Conservation (phyloP, 495 filamentous ascomycete genomes). For the Penicillium odoratum region DNA sequence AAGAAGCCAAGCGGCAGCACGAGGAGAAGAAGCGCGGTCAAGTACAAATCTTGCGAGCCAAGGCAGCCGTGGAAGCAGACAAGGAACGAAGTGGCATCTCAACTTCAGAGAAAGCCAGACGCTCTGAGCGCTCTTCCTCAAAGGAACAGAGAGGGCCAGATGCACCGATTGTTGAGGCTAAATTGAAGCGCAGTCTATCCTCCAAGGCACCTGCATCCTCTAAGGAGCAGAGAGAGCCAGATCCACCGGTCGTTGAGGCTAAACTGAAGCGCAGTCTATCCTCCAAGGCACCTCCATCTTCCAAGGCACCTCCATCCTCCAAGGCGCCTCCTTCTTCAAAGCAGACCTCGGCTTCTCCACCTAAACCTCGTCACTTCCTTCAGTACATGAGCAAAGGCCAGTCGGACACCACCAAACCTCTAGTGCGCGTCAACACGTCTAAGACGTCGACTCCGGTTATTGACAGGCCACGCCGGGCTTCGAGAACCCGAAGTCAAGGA, state of each 20-base stretch:
- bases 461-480: constrained; percentile 31
- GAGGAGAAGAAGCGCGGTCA: constrained; percentile 35
- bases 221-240: constrained; percentile 23
- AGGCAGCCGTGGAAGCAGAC: constrained; percentile 24
- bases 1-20: constrained; percentile 40
- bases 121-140: constrained; percentile 17
- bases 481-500: constrained; percentile 33
- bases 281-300: constrained; percentile 10
- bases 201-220: constrained; percentile 11
- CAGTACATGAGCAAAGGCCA: constrained; percentile 43
- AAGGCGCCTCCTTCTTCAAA: constrained; percentile 27
- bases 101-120: constrained; percentile 17
- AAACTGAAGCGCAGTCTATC: constrained; percentile 30
- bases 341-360: constrained; percentile 22
- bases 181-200: constrained; percentile 29
- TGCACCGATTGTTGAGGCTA: constrained; percentile 16
- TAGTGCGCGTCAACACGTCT: constrained; percentile 34
- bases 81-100: constrained; percentile 22
- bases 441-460: constrained; percentile 31
- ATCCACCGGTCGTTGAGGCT: constrained; percentile 14
- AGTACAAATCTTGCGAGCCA: constrained; percentile 14
- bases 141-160: constrained; percentile 24
- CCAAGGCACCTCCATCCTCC: constrained; percentile 11
- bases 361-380: constrained; percentile 35
- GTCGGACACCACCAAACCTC: constrained; percentile 35